These are phyloP conservation scores for Alloascoidea hylecoeti DNA, from an alignment of 805 yeast genomes.

Conservation along the genomic window DNA sequence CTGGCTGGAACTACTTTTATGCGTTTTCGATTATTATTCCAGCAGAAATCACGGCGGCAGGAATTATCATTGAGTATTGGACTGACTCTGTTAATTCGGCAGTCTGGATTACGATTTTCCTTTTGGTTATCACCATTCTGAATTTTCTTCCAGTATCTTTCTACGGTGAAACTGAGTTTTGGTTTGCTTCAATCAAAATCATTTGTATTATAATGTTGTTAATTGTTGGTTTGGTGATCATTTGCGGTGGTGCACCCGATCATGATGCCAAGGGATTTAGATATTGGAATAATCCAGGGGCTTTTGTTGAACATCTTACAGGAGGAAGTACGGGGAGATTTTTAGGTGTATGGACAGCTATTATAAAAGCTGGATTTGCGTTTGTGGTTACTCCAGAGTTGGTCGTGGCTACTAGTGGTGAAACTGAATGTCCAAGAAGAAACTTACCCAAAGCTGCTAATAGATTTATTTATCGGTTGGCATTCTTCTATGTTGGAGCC, in stretches of 20 bases:
- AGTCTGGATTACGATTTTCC: conserved; percentile 35
- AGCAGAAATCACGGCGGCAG: conserved; percentile 38
- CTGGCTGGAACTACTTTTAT: conserved; percentile 46
- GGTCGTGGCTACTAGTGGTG: conserved; percentile 48
- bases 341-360: conserved; percentile 34
- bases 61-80: conserved; percentile 40
- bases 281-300: conserved; percentile 34
- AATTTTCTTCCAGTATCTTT: conserved; percentile 40
- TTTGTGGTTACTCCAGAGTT: conserved; percentile 47
- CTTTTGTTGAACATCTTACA: conserved; percentile 33
- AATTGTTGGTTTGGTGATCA: conserved; percentile 35
- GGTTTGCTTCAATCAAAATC: conserved; percentile 56
- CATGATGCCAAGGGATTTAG: conserved; percentile 50
- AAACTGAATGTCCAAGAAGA: conserved; percentile 41
- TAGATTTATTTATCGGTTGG: conserved; percentile 47
- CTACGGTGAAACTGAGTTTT: conserved; percentile 47
- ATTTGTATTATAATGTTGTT: conserved; percentile 50
- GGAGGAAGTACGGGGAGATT: conserved; percentile 47
- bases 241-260: conserved; percentile 33
- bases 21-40: not conserved
- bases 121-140: conserved; percentile 25
- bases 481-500: conserved; percentile 42
- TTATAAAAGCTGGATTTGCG: conserved; percentile 42
- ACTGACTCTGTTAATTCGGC: conserved; percentile 30
- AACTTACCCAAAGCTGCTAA: conserved; percentile 49